These are phyloP conservation scores for Nemania abortiva DNA, from an alignment of 2,329 filamentous ascomycete genomes.

Conservation along the genomic window DNA sequence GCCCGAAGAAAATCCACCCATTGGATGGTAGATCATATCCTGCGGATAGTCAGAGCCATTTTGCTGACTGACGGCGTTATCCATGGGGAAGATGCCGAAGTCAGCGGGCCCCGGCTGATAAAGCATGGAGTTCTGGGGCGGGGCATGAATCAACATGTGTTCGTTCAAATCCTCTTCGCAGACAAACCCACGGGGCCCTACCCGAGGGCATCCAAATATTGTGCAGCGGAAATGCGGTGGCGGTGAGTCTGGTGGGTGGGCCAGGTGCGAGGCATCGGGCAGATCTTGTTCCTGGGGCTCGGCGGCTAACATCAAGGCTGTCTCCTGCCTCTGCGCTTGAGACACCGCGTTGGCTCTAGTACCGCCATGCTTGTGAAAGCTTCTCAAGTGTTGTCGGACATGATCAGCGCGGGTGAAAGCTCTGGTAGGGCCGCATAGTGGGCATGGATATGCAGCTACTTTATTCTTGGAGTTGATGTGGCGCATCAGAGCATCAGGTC, in stretches of 20 bases:
- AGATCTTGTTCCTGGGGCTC: background rate
- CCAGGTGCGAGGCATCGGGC: background rate
- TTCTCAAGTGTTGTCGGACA: background rate
- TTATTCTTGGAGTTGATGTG: background rate
- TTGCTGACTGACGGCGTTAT: background rate
- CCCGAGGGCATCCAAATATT: background rate
- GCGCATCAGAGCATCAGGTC: background rate
- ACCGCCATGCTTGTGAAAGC: background rate
- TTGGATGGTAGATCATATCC: background rate
- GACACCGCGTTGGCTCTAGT: background rate
- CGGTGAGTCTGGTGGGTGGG: background rate
- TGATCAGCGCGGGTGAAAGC: background rate
- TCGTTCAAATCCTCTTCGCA: background rate
- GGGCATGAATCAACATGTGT: background rate
- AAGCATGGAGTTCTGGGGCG: background rate
- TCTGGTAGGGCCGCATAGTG: background rate
- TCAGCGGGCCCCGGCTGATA: no score
- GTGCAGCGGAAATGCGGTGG: background rate
- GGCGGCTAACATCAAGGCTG: background rate
- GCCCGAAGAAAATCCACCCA: background rate
- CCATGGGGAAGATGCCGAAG: background rate
- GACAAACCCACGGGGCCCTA: background rate
- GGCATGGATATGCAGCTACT: background rate
- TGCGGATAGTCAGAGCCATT: background rate
- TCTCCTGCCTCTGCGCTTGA: background rate